Percentiles rank a stretch among this genome's conserved stretches.
phyloP scores from a whole-genome alignment of 1,284 basidiomycete species.

The Flammula alnicola region DNA sequence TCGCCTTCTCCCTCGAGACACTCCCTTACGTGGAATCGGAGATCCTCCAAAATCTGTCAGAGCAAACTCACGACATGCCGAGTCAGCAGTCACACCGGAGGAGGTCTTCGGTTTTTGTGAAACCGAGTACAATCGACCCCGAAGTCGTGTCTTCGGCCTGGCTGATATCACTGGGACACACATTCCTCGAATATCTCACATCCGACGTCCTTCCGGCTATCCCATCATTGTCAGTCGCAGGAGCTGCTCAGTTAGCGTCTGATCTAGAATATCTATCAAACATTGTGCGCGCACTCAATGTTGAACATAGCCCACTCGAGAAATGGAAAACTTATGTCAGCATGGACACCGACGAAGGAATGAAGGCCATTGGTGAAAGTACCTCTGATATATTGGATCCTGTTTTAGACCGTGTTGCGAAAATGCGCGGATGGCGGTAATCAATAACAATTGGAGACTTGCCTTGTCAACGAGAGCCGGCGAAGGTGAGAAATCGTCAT shows the following conservation, averaged over 20 bases:
- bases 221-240: slow-evolving; percentile 59
- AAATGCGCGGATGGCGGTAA: slow-evolving; percentile 57
- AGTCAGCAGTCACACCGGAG: slow-evolving; percentile 35
- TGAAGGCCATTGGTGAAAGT: slow-evolving; percentile 39
- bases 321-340: slow-evolving; percentile 73
- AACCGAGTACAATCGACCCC: slow-evolving; percentile 52
- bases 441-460: background rate
- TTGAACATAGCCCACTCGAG: slow-evolving; percentile 77
- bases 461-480: too few relatives aligned
- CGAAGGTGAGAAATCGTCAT: slow-evolving; percentile 8
- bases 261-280: slow-evolving; percentile 91
- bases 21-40: slow-evolving; percentile 70
- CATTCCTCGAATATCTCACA: slow-evolving; percentile 77
- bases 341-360: slow-evolving; percentile 62
- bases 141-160: slow-evolving; percentile 87
- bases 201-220: slow-evolving; percentile 67
- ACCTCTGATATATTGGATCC: slow-evolving; percentile 35
- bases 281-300: slow-evolving; percentile 89
- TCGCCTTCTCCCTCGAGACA: slow-evolving; percentile 88
- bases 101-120: slow-evolving; percentile 40
- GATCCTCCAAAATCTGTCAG: slow-evolving; percentile 52
- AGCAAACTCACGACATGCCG: slow-evolving; percentile 38
- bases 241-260: slow-evolving; percentile 83
- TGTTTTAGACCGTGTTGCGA: slow-evolving; percentile 48
- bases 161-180: slow-evolving; percentile 87